Evolutionary conservation across 2,329 filamentous ascomycete genomes (phyloP).

Genomic region (Colletotrichum truncatum): DNA sequence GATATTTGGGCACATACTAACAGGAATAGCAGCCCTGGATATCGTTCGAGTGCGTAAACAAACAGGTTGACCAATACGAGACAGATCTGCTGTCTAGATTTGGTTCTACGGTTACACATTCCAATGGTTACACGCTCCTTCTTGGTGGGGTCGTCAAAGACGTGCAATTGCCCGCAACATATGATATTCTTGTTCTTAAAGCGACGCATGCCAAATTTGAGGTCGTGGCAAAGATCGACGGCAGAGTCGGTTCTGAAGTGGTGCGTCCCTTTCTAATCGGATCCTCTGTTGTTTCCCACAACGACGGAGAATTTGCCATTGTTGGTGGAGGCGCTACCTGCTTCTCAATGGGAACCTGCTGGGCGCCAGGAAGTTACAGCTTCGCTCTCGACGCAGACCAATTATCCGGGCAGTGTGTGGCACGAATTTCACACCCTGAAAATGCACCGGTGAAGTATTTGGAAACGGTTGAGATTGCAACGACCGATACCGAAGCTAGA

Average conservation of each 20-base stretch:
- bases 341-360: constrained; percentile 90
- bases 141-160: constrained; percentile 54
- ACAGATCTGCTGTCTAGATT: constrained; percentile 45
- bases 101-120: constrained; percentile 49
- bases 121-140: constrained; percentile 41
- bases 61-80: not conserved
- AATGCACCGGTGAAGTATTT: not conserved
- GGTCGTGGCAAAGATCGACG: constrained; percentile 53
- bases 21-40: constrained; percentile 4
- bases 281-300: constrained; percentile 61
- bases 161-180: constrained; percentile 51
- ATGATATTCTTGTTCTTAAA: constrained; percentile 58
- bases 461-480: constrained; percentile 24
- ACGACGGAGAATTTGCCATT: constrained; percentile 64
- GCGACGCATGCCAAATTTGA: constrained; percentile 33
- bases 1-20: not conserved
- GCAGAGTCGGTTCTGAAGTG: not conserved
- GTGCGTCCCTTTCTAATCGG: constrained; percentile 76
- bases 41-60: not conserved
- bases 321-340: constrained; percentile 86
- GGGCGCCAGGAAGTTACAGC: constrained; percentile 72
- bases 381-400: constrained; percentile 37
- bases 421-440: not conserved
- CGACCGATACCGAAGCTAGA: constrained; percentile 25
- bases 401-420: not conserved